Evolutionary conservation across 2,329 filamentous ascomycete genomes (phyloP).

Genomic region (Penicillium sclerotigenum): DNA sequence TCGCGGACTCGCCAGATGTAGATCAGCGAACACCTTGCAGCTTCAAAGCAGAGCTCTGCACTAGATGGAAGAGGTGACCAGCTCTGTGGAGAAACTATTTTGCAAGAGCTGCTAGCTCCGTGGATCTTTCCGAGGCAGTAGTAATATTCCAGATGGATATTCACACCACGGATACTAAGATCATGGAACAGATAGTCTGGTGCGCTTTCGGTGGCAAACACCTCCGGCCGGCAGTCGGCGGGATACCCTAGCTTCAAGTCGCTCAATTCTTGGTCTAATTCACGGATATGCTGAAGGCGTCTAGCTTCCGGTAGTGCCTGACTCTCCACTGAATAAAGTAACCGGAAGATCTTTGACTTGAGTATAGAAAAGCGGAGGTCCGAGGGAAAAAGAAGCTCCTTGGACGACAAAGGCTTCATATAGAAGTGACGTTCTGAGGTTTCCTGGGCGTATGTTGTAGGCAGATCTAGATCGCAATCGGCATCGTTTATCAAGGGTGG

Average conservation of each 20-base stretch:
- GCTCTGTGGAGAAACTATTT: not conserved
- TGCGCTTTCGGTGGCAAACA: constrained; percentile 15
- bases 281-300: constrained; percentile 23
- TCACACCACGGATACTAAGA: constrained; percentile 25
- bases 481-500: constrained; percentile 22
- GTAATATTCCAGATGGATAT: constrained; percentile 28
- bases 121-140: constrained; percentile 27
- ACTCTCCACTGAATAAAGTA: constrained; percentile 20
- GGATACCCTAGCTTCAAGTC: constrained; percentile 20
- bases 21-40: constrained; percentile 22
- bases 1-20: constrained; percentile 20
- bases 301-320: constrained; percentile 16
- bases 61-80: constrained; percentile 23
- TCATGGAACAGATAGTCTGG: constrained; percentile 25
- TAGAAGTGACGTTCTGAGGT: constrained; percentile 23
- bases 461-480: constrained; percentile 25
- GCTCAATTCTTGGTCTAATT: constrained; percentile 24
- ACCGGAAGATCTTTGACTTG: constrained; percentile 23
- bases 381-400: constrained; percentile 25
- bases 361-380: constrained; percentile 24
- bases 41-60: constrained; percentile 22
- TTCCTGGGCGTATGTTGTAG: constrained; percentile 16
- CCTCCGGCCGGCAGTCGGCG: constrained; percentile 17
- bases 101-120: constrained; percentile 11
- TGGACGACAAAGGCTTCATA: constrained; percentile 17